Percentiles rank a stretch among this genome's conserved stretches.
Conservation (phyloP, 371 early-diverging fungal genomes). For the Mortierella sp. region DNA sequence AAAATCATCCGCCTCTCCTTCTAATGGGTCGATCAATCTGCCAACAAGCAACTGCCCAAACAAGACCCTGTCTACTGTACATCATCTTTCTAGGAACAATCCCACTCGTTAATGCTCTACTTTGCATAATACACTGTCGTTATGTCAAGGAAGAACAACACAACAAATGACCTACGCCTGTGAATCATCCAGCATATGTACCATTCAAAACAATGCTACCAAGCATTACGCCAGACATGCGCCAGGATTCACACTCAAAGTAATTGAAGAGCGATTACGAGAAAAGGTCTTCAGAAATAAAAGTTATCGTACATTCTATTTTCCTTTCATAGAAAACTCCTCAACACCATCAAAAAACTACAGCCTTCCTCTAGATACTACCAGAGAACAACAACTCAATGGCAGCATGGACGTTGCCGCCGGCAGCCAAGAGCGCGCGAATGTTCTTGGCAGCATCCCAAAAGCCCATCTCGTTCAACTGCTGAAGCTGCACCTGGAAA, state of each 20-base stretch:
- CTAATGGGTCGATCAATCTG: too few species aligned
- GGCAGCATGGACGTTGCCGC: conserved; percentile 95
- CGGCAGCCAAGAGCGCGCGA: conserved; percentile 85
- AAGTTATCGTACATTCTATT: conserved; percentile 13
- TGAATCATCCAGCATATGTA: neutral
- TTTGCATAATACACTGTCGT: neutral
- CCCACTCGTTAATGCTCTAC: neutral
- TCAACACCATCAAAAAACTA: neutral
- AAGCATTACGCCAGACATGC: neutral
- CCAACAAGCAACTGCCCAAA: too few species aligned
- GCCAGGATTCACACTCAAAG: neutral
- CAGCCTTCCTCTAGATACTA: conserved; percentile 10
- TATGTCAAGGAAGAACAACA: neutral
- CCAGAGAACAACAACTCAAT: conserved; percentile 85
- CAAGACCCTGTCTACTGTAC: neutral
- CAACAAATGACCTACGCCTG: neutral
- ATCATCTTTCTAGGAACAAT: neutral
- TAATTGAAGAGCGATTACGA: neutral
- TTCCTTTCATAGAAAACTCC: neutral
- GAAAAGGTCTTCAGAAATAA: neutral
- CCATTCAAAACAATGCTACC: neutral
- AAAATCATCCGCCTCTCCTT: too few species aligned
- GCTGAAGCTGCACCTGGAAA: conserved; percentile 90
- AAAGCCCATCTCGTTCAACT: conserved; percentile 98
- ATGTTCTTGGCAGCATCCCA: conserved; percentile 92